Percentiles rank a stretch among this genome's conserved stretches.
Conservation (phyloP, 306 rosid species). For the Vachellia collinsii region DNA sequence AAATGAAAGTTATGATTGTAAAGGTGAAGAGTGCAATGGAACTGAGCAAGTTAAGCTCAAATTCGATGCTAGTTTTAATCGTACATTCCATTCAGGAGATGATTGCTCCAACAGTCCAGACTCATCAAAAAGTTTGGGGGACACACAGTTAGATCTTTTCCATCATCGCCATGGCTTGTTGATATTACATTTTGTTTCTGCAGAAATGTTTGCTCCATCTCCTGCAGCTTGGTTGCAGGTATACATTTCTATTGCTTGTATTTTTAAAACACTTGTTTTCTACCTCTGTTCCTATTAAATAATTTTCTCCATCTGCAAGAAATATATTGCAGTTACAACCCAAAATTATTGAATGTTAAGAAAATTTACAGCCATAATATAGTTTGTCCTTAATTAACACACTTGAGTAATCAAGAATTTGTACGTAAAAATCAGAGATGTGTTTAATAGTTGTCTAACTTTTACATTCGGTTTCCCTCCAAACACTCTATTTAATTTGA, state of each 20-base stretch:
- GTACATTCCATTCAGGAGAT: constrained; percentile 49
- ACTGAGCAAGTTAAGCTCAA: constrained; percentile 52
- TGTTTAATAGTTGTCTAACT: too few species aligned
- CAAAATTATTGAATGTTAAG: too few species aligned
- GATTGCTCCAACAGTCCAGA: too few species aligned
- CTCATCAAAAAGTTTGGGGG: constrained; percentile 80
- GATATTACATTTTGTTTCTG: constrained; percentile 74
- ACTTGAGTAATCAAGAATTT: background rate
- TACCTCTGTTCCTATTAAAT: background rate
- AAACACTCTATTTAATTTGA: too few species aligned
- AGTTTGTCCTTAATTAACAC: background rate
- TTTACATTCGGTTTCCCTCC: too few species aligned
- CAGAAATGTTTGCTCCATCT: constrained; percentile 90
- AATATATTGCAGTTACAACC: background rate
- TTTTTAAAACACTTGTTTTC: background rate
- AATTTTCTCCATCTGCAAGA: background rate
- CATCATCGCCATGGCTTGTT: constrained; percentile 90
- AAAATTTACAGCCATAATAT: too few species aligned
- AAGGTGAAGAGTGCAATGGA: constrained; percentile 44
- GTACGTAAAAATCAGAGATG: too few species aligned
- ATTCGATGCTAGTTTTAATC: constrained; percentile 58
- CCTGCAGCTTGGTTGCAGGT: constrained; percentile 95
- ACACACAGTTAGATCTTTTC: constrained; percentile 82
- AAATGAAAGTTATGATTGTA: constrained; percentile 51
- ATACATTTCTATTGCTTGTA: constrained; percentile 30